Conservation (phyloP, 257 asterid species). For the Nicotiana benthamiana region DNA sequence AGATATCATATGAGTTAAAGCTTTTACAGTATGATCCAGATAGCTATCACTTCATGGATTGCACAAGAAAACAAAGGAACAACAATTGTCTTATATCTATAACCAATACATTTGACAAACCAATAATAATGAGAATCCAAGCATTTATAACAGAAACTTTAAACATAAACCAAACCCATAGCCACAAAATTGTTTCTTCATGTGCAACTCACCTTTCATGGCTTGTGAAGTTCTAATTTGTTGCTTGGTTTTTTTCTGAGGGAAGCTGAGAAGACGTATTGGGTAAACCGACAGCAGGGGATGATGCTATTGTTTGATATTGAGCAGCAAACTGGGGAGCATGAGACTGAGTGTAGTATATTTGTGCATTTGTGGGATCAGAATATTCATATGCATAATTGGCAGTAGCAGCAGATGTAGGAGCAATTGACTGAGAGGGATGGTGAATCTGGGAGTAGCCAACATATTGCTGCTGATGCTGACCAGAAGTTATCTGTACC, state of each 20-base stretch:
- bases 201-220: slow-evolving; percentile 47
- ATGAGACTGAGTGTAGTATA: slow-evolving; percentile 64
- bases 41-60: not conserved
- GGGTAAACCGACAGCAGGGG: slow-evolving; percentile 30
- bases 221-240: slow-evolving; percentile 36
- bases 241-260: slow-evolving; percentile 45
- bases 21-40: slow-evolving; percentile 11
- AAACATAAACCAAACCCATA: slow-evolving; percentile 35
- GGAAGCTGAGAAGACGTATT: slow-evolving; percentile 54
- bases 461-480: slow-evolving; percentile 50
- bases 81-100: slow-evolving; percentile 10
- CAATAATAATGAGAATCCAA: slow-evolving; percentile 32
- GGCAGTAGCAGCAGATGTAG: slow-evolving; percentile 44
- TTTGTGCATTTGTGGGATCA: slow-evolving; percentile 59
- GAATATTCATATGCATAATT: slow-evolving; percentile 53
- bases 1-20: slow-evolving; percentile 10
- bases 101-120: slow-evolving; percentile 58
- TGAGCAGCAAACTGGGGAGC: slow-evolving; percentile 65
- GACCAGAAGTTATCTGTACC: slow-evolving; percentile 50
- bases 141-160: slow-evolving; percentile 28
- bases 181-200: slow-evolving; percentile 75
- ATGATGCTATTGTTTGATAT: slow-evolving; percentile 57
- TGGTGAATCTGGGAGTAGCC: slow-evolving; percentile 72
- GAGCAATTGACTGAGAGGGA: slow-evolving; percentile 63
- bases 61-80: slow-evolving; percentile 13